These are phyloP conservation scores for Leucosporidium yakuticum DNA, from an alignment of 768 basidiomycete genomes.

Conservation along the genomic window DNA sequence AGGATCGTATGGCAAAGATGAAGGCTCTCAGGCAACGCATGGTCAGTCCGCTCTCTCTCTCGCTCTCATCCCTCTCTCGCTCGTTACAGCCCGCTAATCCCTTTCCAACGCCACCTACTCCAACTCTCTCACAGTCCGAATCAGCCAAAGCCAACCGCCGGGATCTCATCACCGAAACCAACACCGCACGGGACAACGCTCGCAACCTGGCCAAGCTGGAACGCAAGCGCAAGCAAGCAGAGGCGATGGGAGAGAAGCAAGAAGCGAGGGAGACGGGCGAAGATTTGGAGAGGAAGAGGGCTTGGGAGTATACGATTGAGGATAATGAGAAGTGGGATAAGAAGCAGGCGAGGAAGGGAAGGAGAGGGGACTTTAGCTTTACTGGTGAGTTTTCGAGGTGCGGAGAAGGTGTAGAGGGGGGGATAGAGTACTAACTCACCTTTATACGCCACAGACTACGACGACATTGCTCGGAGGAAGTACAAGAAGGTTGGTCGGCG, in stretches of 20 bases:
- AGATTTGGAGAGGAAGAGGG: slow-evolving; percentile 81
- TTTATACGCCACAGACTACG: slow-evolving; percentile 58
- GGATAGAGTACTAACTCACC: background rate
- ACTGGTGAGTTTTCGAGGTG: slow-evolving; percentile 58
- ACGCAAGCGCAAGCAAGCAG: slow-evolving; percentile 66
- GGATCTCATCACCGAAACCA: slow-evolving; percentile 76
- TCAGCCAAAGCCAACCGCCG: slow-evolving; percentile 77
- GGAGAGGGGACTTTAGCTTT: slow-evolving; percentile 83
- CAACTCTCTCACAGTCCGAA: slow-evolving; percentile 51
- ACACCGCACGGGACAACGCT: slow-evolving; percentile 66
- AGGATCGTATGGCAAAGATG: slow-evolving; percentile 60
- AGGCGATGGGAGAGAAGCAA: slow-evolving; percentile 71
- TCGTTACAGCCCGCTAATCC: slow-evolving; percentile 8
- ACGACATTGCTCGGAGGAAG: slow-evolving; percentile 75
- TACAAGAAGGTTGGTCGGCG: slow-evolving; percentile 58
- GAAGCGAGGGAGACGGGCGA: slow-evolving; percentile 89
- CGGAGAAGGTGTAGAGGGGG: background rate
- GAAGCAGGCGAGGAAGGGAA: slow-evolving; percentile 70
- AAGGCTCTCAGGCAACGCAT: slow-evolving; percentile 69
- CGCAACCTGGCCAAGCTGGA: slow-evolving; percentile 79
- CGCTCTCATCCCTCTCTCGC: slow-evolving; percentile 8
- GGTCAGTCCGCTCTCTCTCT: slow-evolving; percentile 52
- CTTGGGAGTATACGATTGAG: slow-evolving; percentile 92
- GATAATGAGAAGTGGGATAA: slow-evolving; percentile 97
- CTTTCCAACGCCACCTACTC: background rate